These are phyloP conservation scores for Trametes villosa DNA, from an alignment of 768 basidiomycete genomes.

Conservation along the genomic window DNA sequence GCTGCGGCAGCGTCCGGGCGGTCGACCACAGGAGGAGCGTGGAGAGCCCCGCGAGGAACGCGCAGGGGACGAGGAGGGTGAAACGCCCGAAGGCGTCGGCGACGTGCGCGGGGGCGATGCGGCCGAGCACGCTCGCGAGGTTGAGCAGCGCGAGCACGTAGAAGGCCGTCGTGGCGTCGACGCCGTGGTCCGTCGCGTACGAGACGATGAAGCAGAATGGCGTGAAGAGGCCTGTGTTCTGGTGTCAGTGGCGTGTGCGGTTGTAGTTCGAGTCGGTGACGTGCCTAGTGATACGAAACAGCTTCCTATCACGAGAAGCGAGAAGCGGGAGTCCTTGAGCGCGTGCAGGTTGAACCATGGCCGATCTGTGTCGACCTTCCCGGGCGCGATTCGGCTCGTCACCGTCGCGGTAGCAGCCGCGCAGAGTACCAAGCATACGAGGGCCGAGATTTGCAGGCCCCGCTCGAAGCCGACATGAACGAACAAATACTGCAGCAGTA, in stretches of 20 bases:
- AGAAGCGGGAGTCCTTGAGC: constrained; percentile 46
- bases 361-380: constrained; percentile 22
- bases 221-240: constrained; percentile 60
- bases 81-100: constrained; percentile 70
- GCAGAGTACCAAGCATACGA: constrained; percentile 55
- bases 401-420: constrained; percentile 52
- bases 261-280: not conserved
- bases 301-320: constrained; percentile 58
- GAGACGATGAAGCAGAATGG: constrained; percentile 72
- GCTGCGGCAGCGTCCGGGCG: constrained; percentile 39
- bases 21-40: constrained; percentile 63
- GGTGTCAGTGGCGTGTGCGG: not conserved
- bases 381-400: constrained; percentile 34
- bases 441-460: constrained; percentile 60
- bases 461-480: constrained; percentile 59
- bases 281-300: constrained; percentile 65
- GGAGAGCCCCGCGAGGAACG: constrained; percentile 62
- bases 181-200: constrained; percentile 50
- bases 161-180: constrained; percentile 47
- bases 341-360: constrained; percentile 31
- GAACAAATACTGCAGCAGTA: constrained; percentile 65
- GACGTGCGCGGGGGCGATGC: constrained; percentile 62
- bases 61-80: constrained; percentile 68
- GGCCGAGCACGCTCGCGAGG: constrained; percentile 66
- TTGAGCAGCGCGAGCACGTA: constrained; percentile 68